phyloP scores from a whole-genome alignment of 768 basidiomycete species.

The Kwoniella sp. region DNA sequence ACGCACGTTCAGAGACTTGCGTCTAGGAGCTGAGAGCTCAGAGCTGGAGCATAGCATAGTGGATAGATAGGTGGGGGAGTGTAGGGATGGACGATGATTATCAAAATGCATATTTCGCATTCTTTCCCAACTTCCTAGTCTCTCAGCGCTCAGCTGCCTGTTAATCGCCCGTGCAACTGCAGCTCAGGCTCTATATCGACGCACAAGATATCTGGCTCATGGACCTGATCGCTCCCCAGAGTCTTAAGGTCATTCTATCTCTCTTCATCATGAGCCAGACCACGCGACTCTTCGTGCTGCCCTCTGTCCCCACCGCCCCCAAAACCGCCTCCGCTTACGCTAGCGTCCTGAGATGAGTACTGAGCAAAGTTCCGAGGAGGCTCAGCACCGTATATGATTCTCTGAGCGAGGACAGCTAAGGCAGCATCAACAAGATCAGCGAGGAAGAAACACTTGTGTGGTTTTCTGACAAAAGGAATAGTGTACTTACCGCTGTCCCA shows the following conservation, averaged over 20 bases:
- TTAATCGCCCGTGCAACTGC: too few relatives aligned
- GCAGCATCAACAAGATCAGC: background rate
- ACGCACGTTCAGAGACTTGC: too few relatives aligned
- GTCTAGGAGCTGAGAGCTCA: too few relatives aligned
- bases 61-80: background rate
- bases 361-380: constrained; percentile 23
- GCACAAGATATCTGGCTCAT: too few relatives aligned
- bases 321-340: background rate
- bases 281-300: constrained; percentile 6
- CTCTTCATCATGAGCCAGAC: constrained; percentile 16
- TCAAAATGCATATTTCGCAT: constrained; percentile 24
- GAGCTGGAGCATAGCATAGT: background rate
- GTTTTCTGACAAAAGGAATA: background rate
- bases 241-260: background rate
- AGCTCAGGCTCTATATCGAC: background rate
- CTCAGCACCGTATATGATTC: constrained; percentile 41
- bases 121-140: background rate
- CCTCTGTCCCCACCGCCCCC: background rate
- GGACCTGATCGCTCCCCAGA: too few relatives aligned
- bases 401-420: constrained; percentile 43
- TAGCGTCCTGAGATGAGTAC: constrained; percentile 3
- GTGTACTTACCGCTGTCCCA: constrained; percentile 47
- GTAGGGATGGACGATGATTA: constrained; percentile 8
- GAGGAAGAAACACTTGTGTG: background rate
- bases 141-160: background rate